Base-by-base conservation (phyloP, 2,329 filamentous ascomycete species). In the Tetracladium maxilliforme region DNA sequence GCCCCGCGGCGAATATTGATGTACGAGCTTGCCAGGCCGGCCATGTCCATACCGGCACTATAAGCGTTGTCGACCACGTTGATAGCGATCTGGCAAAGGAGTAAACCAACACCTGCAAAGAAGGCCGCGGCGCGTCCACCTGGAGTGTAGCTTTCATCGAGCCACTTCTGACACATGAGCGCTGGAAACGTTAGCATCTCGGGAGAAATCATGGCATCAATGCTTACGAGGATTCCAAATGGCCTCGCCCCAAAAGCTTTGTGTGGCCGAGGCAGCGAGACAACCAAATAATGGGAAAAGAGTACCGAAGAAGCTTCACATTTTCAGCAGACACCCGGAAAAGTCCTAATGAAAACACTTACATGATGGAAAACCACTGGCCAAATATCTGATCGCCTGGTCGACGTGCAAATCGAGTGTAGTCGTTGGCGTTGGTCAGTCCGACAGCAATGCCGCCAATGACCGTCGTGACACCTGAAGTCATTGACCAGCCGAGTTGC, bases 1-100 rank as follows among this genome's bases (percentile, higher is more conserved):
- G 53, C 52, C 2, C 66, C 67, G 3, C 66, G 54, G 5, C 63
- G 47, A 29, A 70, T 69, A 38, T 65, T 67, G 42, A 71, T 56
- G 32, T 58, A 68, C 20, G 48, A 51, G 1, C 64, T 62, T 29
- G 56, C 57, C 0, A 68, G 41, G 2, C 55, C 59, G 1, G 64
- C 54, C 24, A 70, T 44, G 35, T 70, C 67, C 49, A 70, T 66
- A 6, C 64, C 65, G 4, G 53, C 51, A 1, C 55, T 55, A 33
- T 64, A 52, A 2, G 52, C 51, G 34, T 67, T 68, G 26, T 57
- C 47, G 19, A 60, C 48, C 7, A 50, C 44, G 32, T 56, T 53
- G 33, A 59, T 52, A 5, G 51, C 56, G 13, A 64, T 42, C 33
- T 61, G 56, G 8, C 48, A 54, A 2, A 56, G 42, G 2, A 60